Conservation (phyloP, 805 yeast species). For the Clavispora phyllophila region DNA sequence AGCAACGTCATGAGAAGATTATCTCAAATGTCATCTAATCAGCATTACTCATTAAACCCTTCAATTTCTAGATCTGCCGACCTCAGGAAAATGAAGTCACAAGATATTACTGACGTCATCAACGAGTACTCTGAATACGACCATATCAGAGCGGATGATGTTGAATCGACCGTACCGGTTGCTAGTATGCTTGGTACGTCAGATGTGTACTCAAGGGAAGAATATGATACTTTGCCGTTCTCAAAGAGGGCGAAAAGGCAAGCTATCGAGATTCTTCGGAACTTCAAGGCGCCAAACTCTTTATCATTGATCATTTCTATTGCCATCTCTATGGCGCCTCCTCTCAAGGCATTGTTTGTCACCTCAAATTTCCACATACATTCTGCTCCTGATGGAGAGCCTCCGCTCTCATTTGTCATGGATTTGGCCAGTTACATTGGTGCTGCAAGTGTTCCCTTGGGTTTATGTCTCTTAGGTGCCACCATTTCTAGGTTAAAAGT, state of each 20-base stretch:
- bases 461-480: constrained; percentile 77
- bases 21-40: neutral
- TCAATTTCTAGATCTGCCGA: constrained; percentile 20
- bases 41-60: constrained; percentile 11
- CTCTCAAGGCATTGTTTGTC: constrained; percentile 51
- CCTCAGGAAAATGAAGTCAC: constrained; percentile 22
- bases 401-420: constrained; percentile 81
- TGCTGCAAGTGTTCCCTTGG: constrained; percentile 84
- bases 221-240: neutral
- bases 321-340: constrained; percentile 77
- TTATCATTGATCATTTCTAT: constrained; percentile 62
- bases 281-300: constrained; percentile 68
- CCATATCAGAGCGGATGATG: constrained; percentile 20
- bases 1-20: too few species aligned
- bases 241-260: too few species aligned
- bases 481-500: constrained; percentile 75
- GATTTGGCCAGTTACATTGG: constrained; percentile 79
- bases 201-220: neutral
- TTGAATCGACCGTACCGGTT: constrained; percentile 17
- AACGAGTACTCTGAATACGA: constrained; percentile 46
- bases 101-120: constrained; percentile 36
- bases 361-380: constrained; percentile 47
- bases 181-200: constrained; percentile 15
- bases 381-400: constrained; percentile 78
- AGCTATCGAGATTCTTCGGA: constrained; percentile 23